Conservation (phyloP, 129 eudicot species). For the Pulicaria dysenterica region DNA sequence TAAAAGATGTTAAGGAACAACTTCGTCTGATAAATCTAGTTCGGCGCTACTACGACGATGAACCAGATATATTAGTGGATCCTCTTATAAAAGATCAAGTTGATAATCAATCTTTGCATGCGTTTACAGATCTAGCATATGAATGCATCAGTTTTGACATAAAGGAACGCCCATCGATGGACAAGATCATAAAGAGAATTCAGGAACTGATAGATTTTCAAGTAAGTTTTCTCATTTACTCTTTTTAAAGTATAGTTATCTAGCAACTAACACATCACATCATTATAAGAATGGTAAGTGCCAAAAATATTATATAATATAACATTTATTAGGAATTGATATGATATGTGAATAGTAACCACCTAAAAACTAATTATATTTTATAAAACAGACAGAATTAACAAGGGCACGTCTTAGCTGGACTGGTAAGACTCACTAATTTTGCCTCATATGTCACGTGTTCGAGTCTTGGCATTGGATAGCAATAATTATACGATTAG, state of each 20-base stretch:
- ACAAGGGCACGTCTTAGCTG: no score
- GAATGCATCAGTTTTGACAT: neutral
- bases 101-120: neutral
- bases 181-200: neutral
- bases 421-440: no score
- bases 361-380: no score
- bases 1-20: neutral
- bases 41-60: neutral
- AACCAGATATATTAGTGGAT: neutral
- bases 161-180: neutral
- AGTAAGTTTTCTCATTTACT: neutral
- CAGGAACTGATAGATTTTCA: neutral
- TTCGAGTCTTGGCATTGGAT: no score
- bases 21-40: neutral
- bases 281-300: no score
- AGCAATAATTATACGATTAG: no score
- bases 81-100: neutral
- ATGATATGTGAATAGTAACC: neutral
- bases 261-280: no score
- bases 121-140: neutral
- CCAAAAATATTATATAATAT: no score
- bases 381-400: no score
- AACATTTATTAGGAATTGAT: no score
- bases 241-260: neutral
- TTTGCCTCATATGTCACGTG: no score